Conservation (phyloP, 305 asterid species). For the Fraxinus dipetala region DNA sequence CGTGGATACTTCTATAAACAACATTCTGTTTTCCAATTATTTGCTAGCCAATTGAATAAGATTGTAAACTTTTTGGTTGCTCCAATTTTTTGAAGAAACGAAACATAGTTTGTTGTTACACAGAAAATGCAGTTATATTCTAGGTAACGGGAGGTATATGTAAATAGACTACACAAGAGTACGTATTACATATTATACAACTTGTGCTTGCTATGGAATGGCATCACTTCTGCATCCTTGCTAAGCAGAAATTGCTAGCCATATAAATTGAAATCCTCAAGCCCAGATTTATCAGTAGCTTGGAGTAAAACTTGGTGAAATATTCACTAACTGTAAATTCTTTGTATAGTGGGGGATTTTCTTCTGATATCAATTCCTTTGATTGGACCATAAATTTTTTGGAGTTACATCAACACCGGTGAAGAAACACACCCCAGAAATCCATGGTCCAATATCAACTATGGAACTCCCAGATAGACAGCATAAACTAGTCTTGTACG, state of each 20-base stretch:
- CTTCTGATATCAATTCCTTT: slow-evolving; percentile 44
- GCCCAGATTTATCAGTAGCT: slow-evolving; percentile 39
- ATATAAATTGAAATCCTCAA: slow-evolving; percentile 37
- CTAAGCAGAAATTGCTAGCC: background rate
- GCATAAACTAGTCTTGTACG: too few relatives aligned
- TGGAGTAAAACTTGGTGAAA: slow-evolving; percentile 24
- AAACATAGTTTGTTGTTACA: background rate
- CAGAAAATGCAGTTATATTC: background rate
- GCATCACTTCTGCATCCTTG: background rate
- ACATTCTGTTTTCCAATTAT: too few relatives aligned
- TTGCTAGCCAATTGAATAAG: too few relatives aligned
- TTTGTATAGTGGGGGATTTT: slow-evolving; percentile 34
- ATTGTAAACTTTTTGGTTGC: background rate
- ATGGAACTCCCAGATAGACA: slow-evolving; percentile 44
- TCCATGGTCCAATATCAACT: slow-evolving; percentile 56
- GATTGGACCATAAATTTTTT: slow-evolving; percentile 42
- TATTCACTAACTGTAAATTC: slow-evolving; percentile 49
- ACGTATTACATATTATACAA: background rate
- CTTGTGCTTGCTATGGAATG: background rate
- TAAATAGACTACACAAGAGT: too few relatives aligned
- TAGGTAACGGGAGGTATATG: too few relatives aligned
- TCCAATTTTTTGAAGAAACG: background rate
- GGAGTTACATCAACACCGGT: slow-evolving; percentile 28
- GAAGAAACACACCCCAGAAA: slow-evolving; percentile 61
- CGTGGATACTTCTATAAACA: background rate